Conservation (phyloP, 2,329 filamentous ascomycete species). For the Trichoderma sp. region DNA sequence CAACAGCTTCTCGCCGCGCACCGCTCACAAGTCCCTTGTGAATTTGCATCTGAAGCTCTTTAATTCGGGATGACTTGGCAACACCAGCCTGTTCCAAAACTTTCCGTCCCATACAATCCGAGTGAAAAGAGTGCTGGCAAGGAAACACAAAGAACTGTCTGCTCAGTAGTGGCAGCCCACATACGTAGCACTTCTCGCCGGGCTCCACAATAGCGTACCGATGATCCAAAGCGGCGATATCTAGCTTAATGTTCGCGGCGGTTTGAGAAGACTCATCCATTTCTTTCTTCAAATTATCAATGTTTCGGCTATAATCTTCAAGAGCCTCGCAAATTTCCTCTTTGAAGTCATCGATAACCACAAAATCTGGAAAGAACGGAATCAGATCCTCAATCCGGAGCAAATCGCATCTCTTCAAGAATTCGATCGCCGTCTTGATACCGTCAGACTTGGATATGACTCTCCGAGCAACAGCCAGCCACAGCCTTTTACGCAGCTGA, state of each 20-base stretch:
- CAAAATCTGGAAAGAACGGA: conserved; percentile 97
- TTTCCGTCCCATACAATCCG: conserved; percentile 85
- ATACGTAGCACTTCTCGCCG: conserved; percentile 91
- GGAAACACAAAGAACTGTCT: conserved; percentile 98
- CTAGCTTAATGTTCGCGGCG: conserved; percentile 85
- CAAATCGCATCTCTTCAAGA: conserved; percentile 87
- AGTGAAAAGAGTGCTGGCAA: conserved; percentile 97
- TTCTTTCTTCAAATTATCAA: conserved; percentile 84
- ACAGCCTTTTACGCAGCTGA: conserved; percentile 85
- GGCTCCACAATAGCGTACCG: conserved; percentile 97
- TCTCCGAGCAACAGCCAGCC: conserved; percentile 92
- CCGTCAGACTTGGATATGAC: conserved; percentile 85
- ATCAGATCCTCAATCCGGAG: conserved; percentile 96
- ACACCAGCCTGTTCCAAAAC: conserved; percentile 81
- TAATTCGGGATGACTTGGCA: conserved; percentile 77
- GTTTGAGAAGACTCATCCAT: conserved; percentile 95
- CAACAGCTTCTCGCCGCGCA: conserved; percentile 75
- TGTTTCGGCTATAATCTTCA: conserved; percentile 90
- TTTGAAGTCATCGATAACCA: conserved; percentile 98
- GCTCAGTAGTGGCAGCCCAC: conserved; percentile 81
- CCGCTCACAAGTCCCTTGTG: conserved; percentile 73
- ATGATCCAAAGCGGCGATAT: conserved; percentile 83
- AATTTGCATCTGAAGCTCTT: conserved; percentile 82
- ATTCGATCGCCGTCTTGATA: conserved; percentile 92
- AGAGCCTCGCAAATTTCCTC: conserved; percentile 94